Evolutionary conservation across 1,139 yeast species (phyloP).

Genomic region (Pichia sp.): DNA sequence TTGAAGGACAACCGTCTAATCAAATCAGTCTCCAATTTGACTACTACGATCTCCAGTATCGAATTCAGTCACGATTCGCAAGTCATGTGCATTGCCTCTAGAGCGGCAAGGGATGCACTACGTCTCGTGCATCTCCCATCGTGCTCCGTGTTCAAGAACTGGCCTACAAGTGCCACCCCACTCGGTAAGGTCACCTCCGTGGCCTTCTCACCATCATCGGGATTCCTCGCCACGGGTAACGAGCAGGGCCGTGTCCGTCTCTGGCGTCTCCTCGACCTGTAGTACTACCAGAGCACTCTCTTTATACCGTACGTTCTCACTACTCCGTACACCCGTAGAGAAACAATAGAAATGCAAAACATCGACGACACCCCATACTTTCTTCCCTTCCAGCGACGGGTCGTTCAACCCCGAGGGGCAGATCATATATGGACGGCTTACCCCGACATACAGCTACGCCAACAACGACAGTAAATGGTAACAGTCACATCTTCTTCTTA

Average conservation of each 20-base stretch:
- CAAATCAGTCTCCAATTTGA: constrained; percentile 67
- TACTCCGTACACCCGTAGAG: no score
- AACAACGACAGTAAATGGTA: no score
- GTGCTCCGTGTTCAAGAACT: constrained; percentile 80
- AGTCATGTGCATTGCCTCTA: constrained; percentile 74
- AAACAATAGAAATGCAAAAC: no score
- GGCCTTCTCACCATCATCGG: constrained; percentile 73
- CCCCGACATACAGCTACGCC: no score
- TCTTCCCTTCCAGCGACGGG: no score
- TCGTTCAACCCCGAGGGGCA: no score
- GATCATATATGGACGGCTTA: no score
- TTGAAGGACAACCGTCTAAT: constrained; percentile 35
- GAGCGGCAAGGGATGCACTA: constrained; percentile 81
- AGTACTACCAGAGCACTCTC: no score
- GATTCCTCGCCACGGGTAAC: constrained; percentile 83
- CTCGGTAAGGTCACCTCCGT: constrained; percentile 87
- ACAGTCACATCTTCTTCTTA: no score
- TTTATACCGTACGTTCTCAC: no score
- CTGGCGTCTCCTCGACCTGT: constrained; percentile 77
- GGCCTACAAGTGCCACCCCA: constrained; percentile 98
- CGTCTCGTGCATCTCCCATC: constrained; percentile 84
- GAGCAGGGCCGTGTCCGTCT: constrained; percentile 86
- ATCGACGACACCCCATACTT: no score
- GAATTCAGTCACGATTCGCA: constrained; percentile 87
- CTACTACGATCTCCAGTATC: constrained; percentile 71